Percentiles rank a stretch among this genome's conserved stretches.
Evolutionary conservation across 306 rosid species (phyloP).

Genomic region (Sphenostylis stenocarpa): DNA sequence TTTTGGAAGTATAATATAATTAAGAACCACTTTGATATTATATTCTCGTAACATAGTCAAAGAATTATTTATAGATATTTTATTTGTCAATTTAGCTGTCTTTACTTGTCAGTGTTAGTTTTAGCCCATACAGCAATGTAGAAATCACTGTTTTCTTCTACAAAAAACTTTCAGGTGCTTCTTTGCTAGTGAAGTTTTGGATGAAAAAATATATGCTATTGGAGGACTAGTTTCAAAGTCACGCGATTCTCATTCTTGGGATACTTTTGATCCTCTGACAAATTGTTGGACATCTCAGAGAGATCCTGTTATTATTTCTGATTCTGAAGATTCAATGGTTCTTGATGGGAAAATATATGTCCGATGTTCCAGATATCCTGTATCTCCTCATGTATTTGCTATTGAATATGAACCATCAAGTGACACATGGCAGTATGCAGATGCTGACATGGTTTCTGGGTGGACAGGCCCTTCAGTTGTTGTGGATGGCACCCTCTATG

Average conservation of each 20-base stretch:
- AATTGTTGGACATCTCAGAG: conserved; percentile 56
- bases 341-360: conserved; percentile 79
- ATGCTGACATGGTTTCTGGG: conserved; percentile 74
- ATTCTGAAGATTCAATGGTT: conserved; percentile 71
- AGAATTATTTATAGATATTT: neutral
- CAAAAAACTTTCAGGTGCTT: conserved; percentile 61
- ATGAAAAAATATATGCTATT: conserved; percentile 70
- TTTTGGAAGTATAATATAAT: neutral
- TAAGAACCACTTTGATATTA: neutral
- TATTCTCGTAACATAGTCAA: neutral
- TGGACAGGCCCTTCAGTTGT: conserved; percentile 93
- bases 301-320: conserved; percentile 60
- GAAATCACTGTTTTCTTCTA: conserved; percentile 13
- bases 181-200: conserved; percentile 79
- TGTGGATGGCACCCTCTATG: conserved; percentile 58
- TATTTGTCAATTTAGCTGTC: neutral
- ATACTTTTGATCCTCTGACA: conserved; percentile 60
- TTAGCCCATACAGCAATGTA: neutral
- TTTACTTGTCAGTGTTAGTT: neutral
- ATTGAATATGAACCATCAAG: conserved; percentile 77
- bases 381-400: conserved; percentile 53
- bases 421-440: conserved; percentile 75
- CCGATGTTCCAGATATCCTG: conserved; percentile 52
- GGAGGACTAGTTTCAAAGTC: conserved; percentile 78
- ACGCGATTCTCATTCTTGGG: conserved; percentile 79